phyloP scores from a whole-genome alignment of 768 basidiomycete genomes.

The Multifurca ochricompacta region DNA sequence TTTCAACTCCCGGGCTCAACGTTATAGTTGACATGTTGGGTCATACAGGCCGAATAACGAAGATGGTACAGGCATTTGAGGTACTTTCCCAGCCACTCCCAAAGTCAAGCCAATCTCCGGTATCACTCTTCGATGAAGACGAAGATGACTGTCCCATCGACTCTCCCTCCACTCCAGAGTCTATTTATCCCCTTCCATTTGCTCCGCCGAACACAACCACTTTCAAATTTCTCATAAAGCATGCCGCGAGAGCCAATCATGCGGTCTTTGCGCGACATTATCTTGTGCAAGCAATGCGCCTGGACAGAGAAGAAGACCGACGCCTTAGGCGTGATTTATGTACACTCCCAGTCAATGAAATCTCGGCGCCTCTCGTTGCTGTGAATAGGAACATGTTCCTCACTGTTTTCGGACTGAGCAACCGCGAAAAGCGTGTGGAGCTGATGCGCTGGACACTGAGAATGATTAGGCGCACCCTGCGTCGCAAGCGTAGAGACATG shows the following conservation, averaged over 20 bases:
- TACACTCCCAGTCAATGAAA: constrained; percentile 26
- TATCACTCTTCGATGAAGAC: constrained; percentile 53
- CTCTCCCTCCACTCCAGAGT: constrained; percentile 31
- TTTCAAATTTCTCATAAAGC: constrained; percentile 52
- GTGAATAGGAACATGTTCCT: constrained; percentile 51
- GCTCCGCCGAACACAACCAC: constrained; percentile 61
- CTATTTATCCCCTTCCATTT: constrained; percentile 32
- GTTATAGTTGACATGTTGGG: constrained; percentile 68
- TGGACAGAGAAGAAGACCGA: constrained; percentile 34
- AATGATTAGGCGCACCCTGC: constrained; percentile 39
- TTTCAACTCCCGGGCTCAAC: constrained; percentile 59
- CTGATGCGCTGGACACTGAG: constrained; percentile 53
- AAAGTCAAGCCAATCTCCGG: constrained; percentile 34
- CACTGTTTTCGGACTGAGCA: constrained; percentile 50
- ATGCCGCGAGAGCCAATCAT: constrained; percentile 43
- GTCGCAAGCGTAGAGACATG: constrained; percentile 43
- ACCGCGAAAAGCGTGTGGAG: constrained; percentile 48
- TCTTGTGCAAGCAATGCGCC: constrained; percentile 41
- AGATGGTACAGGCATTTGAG: constrained; percentile 69
- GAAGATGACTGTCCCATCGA: constrained; percentile 54
- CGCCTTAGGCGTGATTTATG: constrained; percentile 31
- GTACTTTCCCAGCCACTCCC: constrained; percentile 69
- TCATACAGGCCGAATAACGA: constrained; percentile 48
- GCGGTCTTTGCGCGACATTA: constrained; percentile 59
- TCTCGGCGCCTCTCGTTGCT: constrained; percentile 44